phyloP scores from a whole-genome alignment of 805 yeast species.

The Wickerhamiella lipophila region DNA sequence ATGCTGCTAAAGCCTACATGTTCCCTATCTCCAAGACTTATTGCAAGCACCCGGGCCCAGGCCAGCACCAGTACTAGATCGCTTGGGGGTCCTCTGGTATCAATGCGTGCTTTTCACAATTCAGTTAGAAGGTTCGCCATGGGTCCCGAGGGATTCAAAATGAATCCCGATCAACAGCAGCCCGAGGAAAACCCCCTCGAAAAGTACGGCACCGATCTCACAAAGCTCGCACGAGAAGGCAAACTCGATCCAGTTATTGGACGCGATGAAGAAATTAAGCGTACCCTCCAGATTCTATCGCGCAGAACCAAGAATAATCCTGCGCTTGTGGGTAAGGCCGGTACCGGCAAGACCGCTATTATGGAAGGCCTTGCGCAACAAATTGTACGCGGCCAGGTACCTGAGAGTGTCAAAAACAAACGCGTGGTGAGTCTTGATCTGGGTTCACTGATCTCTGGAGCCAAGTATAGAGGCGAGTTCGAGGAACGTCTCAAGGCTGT shows the following conservation, averaged over 20 bases:
- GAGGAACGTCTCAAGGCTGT: constrained; percentile 79
- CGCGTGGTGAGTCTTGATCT: constrained; percentile 72
- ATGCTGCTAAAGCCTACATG: background rate
- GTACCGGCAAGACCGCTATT: constrained; percentile 95
- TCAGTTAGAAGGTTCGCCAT: background rate
- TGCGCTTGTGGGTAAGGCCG: constrained; percentile 88
- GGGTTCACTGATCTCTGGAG: constrained; percentile 85
- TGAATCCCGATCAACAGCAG: constrained; percentile 13
- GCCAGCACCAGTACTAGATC: background rate
- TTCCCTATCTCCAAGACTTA: background rate
- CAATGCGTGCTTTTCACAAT: background rate
- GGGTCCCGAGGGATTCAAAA: constrained; percentile 12
- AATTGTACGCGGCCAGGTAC: constrained; percentile 82
- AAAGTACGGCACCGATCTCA: constrained; percentile 73
- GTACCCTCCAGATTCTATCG: constrained; percentile 85
- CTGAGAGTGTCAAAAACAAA: constrained; percentile 83
- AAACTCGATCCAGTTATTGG: constrained; percentile 95
- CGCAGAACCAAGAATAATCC: constrained; percentile 94
- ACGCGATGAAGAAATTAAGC: constrained; percentile 83
- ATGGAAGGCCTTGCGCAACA: constrained; percentile 96
- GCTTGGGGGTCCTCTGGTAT: background rate
- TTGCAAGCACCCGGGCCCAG: background rate
- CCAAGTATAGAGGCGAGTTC: constrained; percentile 91
- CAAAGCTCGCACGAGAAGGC: constrained; percentile 77
- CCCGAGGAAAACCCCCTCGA: constrained; percentile 57